A percentile compares a stretch with the other conserved stretches of the same genome.
Conservation (phyloP, 768 basidiomycete species). For the Leucosporidium scottii region DNA sequence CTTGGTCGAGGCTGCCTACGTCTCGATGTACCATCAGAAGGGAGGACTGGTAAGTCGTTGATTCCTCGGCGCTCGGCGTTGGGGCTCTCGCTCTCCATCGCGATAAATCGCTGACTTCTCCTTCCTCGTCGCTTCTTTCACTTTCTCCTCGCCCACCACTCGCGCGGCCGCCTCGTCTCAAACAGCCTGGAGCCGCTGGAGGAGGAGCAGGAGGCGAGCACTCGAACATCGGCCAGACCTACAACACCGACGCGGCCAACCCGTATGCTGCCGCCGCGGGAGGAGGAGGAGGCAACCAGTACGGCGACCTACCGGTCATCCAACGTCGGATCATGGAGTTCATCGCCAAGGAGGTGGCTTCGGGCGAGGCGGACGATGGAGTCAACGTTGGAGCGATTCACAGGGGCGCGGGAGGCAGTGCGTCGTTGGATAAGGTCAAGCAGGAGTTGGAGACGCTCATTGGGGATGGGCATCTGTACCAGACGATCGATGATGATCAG, state of each 20-base stretch:
- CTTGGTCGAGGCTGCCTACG: constrained; percentile 63
- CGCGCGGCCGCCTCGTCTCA: background rate
- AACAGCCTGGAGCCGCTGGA: constrained; percentile 13
- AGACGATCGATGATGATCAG: constrained; percentile 46
- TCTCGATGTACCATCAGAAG: constrained; percentile 56
- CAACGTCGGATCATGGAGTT: constrained; percentile 62
- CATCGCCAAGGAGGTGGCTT: constrained; percentile 45
- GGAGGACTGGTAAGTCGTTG: constrained; percentile 48
- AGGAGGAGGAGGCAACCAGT: constrained; percentile 42
- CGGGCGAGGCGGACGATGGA: constrained; percentile 54
- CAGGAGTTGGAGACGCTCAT: constrained; percentile 68
- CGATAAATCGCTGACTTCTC: background rate
- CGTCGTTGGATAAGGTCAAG: constrained; percentile 55
- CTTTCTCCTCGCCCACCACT: no score
- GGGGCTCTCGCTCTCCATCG: background rate
- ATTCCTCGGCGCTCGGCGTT: no score
- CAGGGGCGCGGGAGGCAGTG: constrained; percentile 55
- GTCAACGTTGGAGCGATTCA: constrained; percentile 67
- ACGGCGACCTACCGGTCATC: constrained; percentile 53
- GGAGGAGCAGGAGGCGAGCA: background rate
- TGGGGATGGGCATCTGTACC: constrained; percentile 71
- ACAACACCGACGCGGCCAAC: constrained; percentile 24
- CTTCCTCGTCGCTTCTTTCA: background rate
- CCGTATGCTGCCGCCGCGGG: constrained; percentile 16
- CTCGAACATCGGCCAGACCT: constrained; percentile 1